Base-by-base conservation (phyloP, 139 green algal species). In the Picochlorum sp. region DNA sequence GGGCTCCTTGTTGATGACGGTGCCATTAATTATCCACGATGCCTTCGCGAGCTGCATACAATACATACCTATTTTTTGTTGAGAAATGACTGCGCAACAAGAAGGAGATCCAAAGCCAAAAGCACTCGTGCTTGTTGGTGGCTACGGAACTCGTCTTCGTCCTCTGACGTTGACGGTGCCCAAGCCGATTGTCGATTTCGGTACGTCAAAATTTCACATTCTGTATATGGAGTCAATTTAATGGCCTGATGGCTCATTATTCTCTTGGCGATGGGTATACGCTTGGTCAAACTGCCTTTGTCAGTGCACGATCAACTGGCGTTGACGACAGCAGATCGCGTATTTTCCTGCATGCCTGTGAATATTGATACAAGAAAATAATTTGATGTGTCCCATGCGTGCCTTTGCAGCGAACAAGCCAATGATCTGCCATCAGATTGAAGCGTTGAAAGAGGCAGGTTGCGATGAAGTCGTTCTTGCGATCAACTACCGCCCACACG, bases 341-440 rank as follows among this genome's bases (percentile, higher is more conserved):
- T 14, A 4, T 14, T 41, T 41, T 41, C 34, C 21, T 67, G 10
- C 1, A 0, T 58, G 15, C 4, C 4, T 4, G 10, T 11, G 31
- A 4, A 21, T 38, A n/a, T 51, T 57, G 16, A 31, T n/a, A 41
- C 16, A 5, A 24, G 3, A 6, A 26, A 41, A 61, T 16, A 41
- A 24, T 50, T 4, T 14, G 4, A 37, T 14, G 11, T 21, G 15
- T 34, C 10, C 4, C 38, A 15, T 49, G 20, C 20, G 20, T 34
- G 4, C 34, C 6, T 26, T 20, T 68, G 70, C 63, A 77, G 71
- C 76, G 7, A 98, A 98, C 80, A 97, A 97, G 78, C 92, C 92
- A 15, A 98, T 98, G 92, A 97, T 98, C 57, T 80, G 95, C 21
- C 92, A 98, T 68, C 92, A 97, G 70, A 95, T 97, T 18, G 76